Evolutionary conservation across 73 alveolate genomes (phyloP).

Genomic region (Stentor coeruleus): DNA sequence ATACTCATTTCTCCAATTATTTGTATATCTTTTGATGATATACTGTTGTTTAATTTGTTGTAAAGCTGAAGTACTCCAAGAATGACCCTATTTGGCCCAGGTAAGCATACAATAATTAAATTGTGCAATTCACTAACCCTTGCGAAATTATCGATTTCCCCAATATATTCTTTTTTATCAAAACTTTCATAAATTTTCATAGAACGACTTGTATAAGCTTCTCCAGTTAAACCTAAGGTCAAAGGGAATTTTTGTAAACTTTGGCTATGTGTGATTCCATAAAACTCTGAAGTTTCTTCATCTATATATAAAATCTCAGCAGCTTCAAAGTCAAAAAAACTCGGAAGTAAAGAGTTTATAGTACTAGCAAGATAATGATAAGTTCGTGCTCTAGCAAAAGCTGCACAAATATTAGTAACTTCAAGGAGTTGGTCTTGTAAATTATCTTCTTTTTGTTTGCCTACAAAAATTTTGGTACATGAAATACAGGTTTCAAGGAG

Average conservation of each 20-base stretch:
- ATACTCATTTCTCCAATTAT: slow-evolving; percentile 11
- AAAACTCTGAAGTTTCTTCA: background rate
- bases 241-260: background rate
- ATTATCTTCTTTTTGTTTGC: background rate
- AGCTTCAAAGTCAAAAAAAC: background rate
- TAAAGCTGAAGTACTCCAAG: background rate
- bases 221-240: slow-evolving; percentile 7
- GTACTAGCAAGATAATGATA: background rate
- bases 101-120: slow-evolving; percentile 2
- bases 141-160: slow-evolving; percentile 17
- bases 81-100: slow-evolving; percentile 6
- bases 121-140: background rate
- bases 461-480: background rate
- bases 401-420: background rate
- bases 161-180: background rate
- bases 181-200: background rate
- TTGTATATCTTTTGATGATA: slow-evolving; percentile 7
- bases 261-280: background rate
- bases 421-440: slow-evolving; percentile 17
- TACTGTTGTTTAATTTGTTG: background rate
- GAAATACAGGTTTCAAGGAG: background rate
- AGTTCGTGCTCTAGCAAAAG: slow-evolving; percentile 8
- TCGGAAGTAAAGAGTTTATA: background rate
- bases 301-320: background rate
- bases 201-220: background rate